phyloP scores from a whole-genome alignment of 306 rosid species.

The Fragaria nilgerrensis region DNA sequence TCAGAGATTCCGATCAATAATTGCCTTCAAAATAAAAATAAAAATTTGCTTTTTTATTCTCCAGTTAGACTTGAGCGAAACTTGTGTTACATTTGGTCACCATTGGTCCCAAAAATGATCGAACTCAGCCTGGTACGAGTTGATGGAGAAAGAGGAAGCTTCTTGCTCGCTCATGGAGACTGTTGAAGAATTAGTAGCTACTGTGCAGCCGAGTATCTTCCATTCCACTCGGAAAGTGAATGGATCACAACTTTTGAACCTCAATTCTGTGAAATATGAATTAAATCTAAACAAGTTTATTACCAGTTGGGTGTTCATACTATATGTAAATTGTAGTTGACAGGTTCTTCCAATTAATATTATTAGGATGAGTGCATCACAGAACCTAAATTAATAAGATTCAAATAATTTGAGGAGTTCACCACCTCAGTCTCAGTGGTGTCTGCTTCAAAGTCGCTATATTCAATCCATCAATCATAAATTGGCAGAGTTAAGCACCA shows the following conservation, averaged over 20 bases:
- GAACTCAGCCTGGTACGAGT: too few relatives aligned
- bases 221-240: neutral
- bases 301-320: neutral
- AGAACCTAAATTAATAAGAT: neutral
- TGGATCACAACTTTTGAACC: neutral
- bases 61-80: too few relatives aligned
- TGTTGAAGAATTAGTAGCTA: neutral
- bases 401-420: neutral
- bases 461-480: neutral
- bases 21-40: too few relatives aligned
- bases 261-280: neutral
- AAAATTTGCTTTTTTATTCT: too few relatives aligned
- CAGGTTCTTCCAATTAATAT: neutral
- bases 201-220: neutral
- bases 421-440: neutral
- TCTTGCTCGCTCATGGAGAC: neutral
- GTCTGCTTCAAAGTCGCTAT: neutral
- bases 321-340: neutral
- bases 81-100: too few relatives aligned
- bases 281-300: neutral
- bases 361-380: constrained; percentile 6
- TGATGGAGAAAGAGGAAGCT: neutral
- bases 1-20: too few relatives aligned
- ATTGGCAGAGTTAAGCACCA: constrained; percentile 44
- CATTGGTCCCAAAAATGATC: too few relatives aligned